Conservation (phyloP, 2,329 filamentous ascomycete species). For the Blastomyces gilchristii region DNA sequence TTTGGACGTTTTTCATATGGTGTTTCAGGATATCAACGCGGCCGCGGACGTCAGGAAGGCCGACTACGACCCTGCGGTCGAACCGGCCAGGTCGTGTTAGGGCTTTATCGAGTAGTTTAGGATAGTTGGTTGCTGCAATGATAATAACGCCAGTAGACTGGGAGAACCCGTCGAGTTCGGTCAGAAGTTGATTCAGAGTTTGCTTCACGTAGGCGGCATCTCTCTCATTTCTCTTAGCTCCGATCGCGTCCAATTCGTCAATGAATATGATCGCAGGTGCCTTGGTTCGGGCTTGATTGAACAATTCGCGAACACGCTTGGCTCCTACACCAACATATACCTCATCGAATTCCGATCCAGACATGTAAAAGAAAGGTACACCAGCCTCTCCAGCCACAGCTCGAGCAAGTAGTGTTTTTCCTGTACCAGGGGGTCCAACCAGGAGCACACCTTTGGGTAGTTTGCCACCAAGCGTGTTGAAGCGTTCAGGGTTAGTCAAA, state of each 20-base stretch:
- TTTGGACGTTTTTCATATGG: conserved; percentile 84
- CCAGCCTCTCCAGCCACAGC: conserved; percentile 95
- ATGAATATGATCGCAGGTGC: conserved; percentile 91
- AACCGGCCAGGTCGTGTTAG: conserved; percentile 90
- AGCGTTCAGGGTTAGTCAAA: conserved; percentile 82
- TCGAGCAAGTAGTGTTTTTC: conserved; percentile 89
- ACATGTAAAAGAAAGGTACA: conserved; percentile 99
- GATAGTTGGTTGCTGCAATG: conserved; percentile 92
- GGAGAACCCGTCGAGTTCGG: conserved; percentile 93
- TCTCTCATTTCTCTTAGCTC: conserved; percentile 81
- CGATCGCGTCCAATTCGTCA: conserved; percentile 88
- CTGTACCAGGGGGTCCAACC: conserved; percentile 90
- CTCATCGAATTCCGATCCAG: conserved; percentile 95
- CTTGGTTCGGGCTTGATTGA: conserved; percentile 70
- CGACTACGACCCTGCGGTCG: conserved; percentile 81
- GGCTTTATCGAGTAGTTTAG: conserved; percentile 86
- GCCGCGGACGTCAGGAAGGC: conserved; percentile 83
- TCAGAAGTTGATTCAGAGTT: conserved; percentile 92
- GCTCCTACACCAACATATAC: conserved; percentile 95
- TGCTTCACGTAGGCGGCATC: conserved; percentile 95
- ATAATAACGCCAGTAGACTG: conserved; percentile 93
- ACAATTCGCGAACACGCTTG: conserved; percentile 92
- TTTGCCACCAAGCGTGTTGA: conserved; percentile 88
- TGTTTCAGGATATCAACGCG: conserved; percentile 88
- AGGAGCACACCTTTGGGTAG: conserved; percentile 93